A percentile compares a stretch with the other conserved stretches of the same genome.
phyloP scores from a whole-genome alignment of 2,329 filamentous ascomycete genomes.

The Hypoxylon sp. region DNA sequence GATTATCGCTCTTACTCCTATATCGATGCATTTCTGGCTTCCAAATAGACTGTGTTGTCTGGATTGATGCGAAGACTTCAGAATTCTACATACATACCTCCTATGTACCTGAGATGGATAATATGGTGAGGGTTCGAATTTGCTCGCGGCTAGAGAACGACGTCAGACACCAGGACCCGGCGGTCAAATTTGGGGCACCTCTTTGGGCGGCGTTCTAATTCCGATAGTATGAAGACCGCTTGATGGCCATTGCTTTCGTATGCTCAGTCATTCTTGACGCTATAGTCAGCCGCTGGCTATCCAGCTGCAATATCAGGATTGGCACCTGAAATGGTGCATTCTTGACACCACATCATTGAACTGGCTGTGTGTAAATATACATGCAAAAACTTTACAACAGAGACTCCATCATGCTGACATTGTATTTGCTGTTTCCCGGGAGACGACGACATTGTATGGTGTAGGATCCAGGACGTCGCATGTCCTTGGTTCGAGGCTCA shows the following conservation, averaged over 20 bases:
- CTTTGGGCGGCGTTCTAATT: not conserved
- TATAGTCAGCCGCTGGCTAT: not conserved
- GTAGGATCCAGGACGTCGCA: not conserved
- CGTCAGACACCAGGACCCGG: not conserved
- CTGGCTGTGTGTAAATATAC: too few relatives aligned
- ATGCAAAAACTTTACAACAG: too few relatives aligned
- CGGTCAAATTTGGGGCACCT: not conserved
- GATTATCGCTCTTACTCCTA: not conserved
- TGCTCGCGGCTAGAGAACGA: not conserved
- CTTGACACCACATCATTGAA: too few relatives aligned
- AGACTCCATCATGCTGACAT: too few relatives aligned
- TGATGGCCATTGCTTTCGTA: not conserved
- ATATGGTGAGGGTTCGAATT: not conserved
- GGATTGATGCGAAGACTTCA: too few relatives aligned
- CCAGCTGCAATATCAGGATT: not conserved
- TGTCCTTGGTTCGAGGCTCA: not conserved
- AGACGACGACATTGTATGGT: not conserved
- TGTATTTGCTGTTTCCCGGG: too few relatives aligned
- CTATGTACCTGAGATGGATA: not conserved
- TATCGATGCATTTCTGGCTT: not conserved
- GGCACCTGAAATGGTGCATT: too few relatives aligned
- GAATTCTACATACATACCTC: not conserved
- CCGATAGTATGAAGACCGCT: not conserved
- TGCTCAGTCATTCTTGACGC: not conserved
- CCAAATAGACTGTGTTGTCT: not conserved